Percentiles rank a stretch among this genome's conserved stretches.
These are phyloP conservation scores for Wickerhamomyces sp. DNA, from an alignment of 1,139 yeast species.

Conservation along the genomic window DNA sequence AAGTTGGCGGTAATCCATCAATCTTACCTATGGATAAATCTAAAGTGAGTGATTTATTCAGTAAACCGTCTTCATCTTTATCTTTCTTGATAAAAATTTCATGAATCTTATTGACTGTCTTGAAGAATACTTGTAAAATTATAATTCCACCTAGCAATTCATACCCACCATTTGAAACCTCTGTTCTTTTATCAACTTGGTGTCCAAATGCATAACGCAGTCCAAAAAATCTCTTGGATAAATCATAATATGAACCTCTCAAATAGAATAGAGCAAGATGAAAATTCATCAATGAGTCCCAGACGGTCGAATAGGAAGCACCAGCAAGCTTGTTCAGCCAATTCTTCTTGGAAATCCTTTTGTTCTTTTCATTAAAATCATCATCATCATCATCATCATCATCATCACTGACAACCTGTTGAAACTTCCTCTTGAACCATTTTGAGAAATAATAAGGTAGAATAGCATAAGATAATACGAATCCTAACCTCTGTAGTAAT, in stretches of 20 bases:
- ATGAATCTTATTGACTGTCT: constrained; percentile 24
- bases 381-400: constrained; percentile 20
- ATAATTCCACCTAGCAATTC: constrained; percentile 73
- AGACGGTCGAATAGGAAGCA: constrained; percentile 35
- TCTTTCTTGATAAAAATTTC: constrained; percentile 2
- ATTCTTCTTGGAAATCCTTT: not conserved
- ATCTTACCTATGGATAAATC: constrained; percentile 3
- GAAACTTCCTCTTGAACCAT: constrained; percentile 15
- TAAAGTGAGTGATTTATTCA: constrained; percentile 1
- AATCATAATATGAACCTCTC: constrained; percentile 71
- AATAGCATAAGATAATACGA: constrained; percentile 49
- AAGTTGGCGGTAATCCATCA: constrained; percentile 15
- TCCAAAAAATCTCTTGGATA: constrained; percentile 75
- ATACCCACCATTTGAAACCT: constrained; percentile 51
- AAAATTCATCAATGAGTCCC: constrained; percentile 52
- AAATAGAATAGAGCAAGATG: constrained; percentile 83
- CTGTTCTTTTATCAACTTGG: constrained; percentile 42
- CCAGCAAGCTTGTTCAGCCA: constrained; percentile 8
- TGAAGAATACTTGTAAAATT: constrained; percentile 52
- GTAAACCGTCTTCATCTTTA: not conserved
- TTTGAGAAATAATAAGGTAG: constrained; percentile 49
- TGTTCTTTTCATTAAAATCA: constrained; percentile 19
- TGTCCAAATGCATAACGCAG: constrained; percentile 75
- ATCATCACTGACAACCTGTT: constrained; percentile 6
- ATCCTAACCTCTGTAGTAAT: constrained; percentile 41